These are phyloP conservation scores for Trametes elegans DNA, from an alignment of 768 basidiomycete species.

Conservation along the genomic window DNA sequence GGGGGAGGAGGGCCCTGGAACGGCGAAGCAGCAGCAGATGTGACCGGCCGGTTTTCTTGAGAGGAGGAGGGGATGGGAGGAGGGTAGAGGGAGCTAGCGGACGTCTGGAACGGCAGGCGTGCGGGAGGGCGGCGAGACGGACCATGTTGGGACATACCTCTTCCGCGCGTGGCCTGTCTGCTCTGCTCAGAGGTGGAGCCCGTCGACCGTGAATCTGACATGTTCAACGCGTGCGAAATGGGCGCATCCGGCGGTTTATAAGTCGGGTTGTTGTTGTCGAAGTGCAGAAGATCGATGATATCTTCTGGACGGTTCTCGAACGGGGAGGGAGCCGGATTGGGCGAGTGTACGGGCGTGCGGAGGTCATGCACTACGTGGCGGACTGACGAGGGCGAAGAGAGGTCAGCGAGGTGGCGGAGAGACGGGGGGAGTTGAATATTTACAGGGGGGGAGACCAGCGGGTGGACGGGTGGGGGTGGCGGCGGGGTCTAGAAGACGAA, in stretches of 20 bases:
- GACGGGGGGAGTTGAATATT: background rate
- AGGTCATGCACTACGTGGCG: conserved; percentile 22
- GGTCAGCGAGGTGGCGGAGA: background rate
- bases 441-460: conserved; percentile 15
- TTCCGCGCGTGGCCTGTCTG: conserved; percentile 21
- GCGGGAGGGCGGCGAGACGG: conserved; percentile 24
- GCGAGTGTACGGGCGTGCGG: conserved; percentile 13
- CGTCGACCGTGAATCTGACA: conserved; percentile 24
- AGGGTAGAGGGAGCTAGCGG: conserved; percentile 14
- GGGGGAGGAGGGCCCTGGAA: conserved; percentile 27
- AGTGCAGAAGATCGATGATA: conserved; percentile 17
- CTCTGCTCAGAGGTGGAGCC: conserved; percentile 20
- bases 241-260: conserved; percentile 23
- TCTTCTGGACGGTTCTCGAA: conserved; percentile 27
- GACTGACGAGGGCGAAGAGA: background rate
- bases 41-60: conserved; percentile 30
- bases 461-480: conserved; percentile 20
- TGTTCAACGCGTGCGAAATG: conserved; percentile 16
- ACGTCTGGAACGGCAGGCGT: conserved; percentile 21
- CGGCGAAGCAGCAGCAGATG: conserved; percentile 17
- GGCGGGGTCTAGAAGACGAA: conserved; percentile 21
- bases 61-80: conserved; percentile 9
- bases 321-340: conserved; percentile 12
- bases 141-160: conserved; percentile 15
- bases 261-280: conserved; percentile 5